Evolutionary conservation across 2,329 filamentous ascomycete genomes (phyloP), one percentile per base, ranked within the genome.

Genomic region (Cadophora malorum): DNA sequence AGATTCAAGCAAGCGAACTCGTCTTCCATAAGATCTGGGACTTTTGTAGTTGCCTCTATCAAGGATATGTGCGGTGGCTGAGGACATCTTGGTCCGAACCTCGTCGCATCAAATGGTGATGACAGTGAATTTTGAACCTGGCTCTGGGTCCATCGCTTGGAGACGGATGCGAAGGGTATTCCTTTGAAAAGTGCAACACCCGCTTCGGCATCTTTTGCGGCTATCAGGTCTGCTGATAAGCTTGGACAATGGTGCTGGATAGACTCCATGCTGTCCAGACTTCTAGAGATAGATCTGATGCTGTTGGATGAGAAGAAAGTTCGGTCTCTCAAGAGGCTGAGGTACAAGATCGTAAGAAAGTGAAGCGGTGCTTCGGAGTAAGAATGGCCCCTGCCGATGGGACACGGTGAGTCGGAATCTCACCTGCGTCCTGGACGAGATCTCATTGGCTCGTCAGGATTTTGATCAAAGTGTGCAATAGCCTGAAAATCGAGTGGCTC

Each of bases 1-100:
- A 78, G 66, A 59, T 78, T 73, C 49, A 79, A 69, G 64, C 79
- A 79, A 16, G 75, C 71, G 33, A 78, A 75, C 45, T 80, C 79
- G 65, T 78, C 71, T 23, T 63, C 52, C 4, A 49, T 41, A 38
- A 58, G 55, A 35, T 12, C 31, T 6, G 55, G 55, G 5, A n/a
- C 55, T 23, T 58, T 23, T 1, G 31, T 23, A 14, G 49, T 33
- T 5, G 23, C 41, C 12, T 33, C 19, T 19, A 60, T 38, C 5
- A 66, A 16, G 4, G 35, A 50, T 23, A 38, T 23, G 21, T 38
- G 38, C 6, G 55, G 49, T 4, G 63, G 58, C 25, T 68, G 67
- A 3, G 52, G 58, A 41, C 63, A 65, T 68, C 50, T 63, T 21
- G 67, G 67, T 19, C 67, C 67, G 35, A 63, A 68, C 1, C 28